Evolutionary conservation across 2,329 filamentous ascomycete species (phyloP), one percentile per base, ranked within the genome.

Genomic region (Scytalidium lignicola): DNA sequence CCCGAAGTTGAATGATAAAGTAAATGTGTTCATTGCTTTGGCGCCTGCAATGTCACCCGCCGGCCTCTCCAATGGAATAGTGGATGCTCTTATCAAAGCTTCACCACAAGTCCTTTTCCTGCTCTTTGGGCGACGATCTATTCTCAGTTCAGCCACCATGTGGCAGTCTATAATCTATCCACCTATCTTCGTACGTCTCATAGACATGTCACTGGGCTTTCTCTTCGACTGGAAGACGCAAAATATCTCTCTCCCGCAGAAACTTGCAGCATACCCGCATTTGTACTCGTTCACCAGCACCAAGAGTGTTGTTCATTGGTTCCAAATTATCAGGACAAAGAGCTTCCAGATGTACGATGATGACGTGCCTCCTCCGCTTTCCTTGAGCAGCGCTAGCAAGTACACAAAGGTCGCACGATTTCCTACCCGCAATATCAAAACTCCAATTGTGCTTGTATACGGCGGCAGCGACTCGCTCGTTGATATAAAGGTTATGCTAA

Each of bases 341-440:
- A 90, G 83, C 21, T 97, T 99, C 67, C 93, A 99, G 68, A 96
- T 99, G 88, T 97, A 91, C 67, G 93, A 99, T 64, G 93, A 99
- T 64, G 92, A 97, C 60, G 80, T 93, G 1, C 87, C 90, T 50
- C 85, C 85, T 22, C 86, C 86, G 0, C 74, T 95, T 51, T 82
- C 83, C 47, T 73, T 91, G 32, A 80, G 79, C 19, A 83, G 83
- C 3, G 79, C 79, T 47, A 84, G 80, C 62, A 90, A 92, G 60
- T 96, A 95, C 70, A 96, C 95, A 66, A 96, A 96, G 65, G 91
- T 96, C 5, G 90, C 93, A 59, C 92, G 88, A 64, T 99, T 96
- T 59, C 93, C 93, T 0, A 99, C 93, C 0, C 85, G 88, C 56
- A 99, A 99, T 64, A 99, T 99, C 74, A 91, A 89, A 63, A 96